Conservation (phyloP, 2,329 filamentous ascomycete species). For the Metarhizium brunneum region DNA sequence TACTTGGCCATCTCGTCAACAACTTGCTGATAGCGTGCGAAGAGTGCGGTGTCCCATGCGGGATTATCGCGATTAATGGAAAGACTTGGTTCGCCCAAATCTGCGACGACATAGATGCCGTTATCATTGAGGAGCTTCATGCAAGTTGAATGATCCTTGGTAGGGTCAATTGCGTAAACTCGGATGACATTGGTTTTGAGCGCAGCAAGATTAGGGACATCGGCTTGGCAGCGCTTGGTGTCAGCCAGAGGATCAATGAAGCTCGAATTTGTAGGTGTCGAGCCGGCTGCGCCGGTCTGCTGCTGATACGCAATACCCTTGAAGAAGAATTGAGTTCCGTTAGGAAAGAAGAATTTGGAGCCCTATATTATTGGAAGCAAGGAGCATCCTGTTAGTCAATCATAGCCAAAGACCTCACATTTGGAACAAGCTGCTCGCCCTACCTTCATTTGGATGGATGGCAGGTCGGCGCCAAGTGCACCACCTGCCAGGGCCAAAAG, state of each 20-base stretch:
- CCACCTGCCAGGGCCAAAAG: slow-evolving; percentile 32
- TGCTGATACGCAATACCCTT: slow-evolving; percentile 94
- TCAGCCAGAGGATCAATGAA: slow-evolving; percentile 83
- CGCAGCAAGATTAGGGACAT: slow-evolving; percentile 70
- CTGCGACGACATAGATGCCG: slow-evolving; percentile 92
- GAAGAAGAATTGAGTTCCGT: slow-evolving; percentile 62
- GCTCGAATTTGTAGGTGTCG: slow-evolving; percentile 33
- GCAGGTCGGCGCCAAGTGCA: slow-evolving; percentile 33
- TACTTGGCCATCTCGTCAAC: slow-evolving; percentile 76
- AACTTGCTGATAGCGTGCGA: slow-evolving; percentile 72
- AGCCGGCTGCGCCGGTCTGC: slow-evolving; percentile 52
- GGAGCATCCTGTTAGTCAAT: background rate
- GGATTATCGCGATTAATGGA: slow-evolving; percentile 82
- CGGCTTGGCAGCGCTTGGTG: slow-evolving; percentile 62
- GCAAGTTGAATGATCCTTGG: slow-evolving; percentile 67
- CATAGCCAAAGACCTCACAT: background rate
- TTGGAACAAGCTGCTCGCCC: background rate
- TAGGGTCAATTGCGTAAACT: slow-evolving; percentile 86
- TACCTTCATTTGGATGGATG: slow-evolving; percentile 63
- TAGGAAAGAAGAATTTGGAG: slow-evolving; percentile 83
- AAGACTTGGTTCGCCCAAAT: slow-evolving; percentile 69
- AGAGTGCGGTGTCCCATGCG: slow-evolving; percentile 70
- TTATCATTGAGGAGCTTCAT: slow-evolving; percentile 75
- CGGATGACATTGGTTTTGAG: slow-evolving; percentile 89
- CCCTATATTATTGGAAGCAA: slow-evolving; percentile 35